phyloP scores from a whole-genome alignment of 2,329 filamentous ascomycete genomes.

The Cordyceps militaris region DNA sequence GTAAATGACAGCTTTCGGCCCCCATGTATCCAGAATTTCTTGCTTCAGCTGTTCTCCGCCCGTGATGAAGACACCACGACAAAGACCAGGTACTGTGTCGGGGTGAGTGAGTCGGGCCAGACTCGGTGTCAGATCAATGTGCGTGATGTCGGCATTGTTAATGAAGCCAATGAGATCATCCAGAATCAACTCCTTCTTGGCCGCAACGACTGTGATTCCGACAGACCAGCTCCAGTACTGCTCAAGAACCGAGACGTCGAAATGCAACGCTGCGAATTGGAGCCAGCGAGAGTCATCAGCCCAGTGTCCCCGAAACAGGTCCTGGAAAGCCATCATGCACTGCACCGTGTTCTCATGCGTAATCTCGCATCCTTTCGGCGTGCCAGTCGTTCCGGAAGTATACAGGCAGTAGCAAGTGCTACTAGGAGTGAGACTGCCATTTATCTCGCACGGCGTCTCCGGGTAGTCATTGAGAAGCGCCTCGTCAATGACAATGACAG shows the following conservation, averaged over 20 bases:
- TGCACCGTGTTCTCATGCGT: slow-evolving; percentile 86
- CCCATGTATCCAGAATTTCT: slow-evolving; percentile 84
- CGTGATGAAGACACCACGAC: slow-evolving; percentile 83
- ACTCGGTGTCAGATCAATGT: slow-evolving; percentile 87
- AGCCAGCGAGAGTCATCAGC: slow-evolving; percentile 68
- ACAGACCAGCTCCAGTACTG: slow-evolving; percentile 96
- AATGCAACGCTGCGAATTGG: slow-evolving; percentile 91
- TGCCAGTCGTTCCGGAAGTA: slow-evolving; percentile 80
- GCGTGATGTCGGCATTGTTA: slow-evolving; percentile 66
- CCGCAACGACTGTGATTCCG: slow-evolving; percentile 75
- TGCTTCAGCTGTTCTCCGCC: slow-evolving; percentile 84
- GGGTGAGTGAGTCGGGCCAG: slow-evolving; percentile 73
- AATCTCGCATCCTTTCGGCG: slow-evolving; percentile 80
- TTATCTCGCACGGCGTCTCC: slow-evolving; percentile 12
- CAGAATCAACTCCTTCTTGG: slow-evolving; percentile 75
- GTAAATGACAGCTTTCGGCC: slow-evolving; percentile 71
- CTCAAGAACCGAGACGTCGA: slow-evolving; percentile 87
- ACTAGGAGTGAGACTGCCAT: slow-evolving; percentile 26
- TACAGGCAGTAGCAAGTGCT: slow-evolving; percentile 77
- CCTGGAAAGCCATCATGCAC: slow-evolving; percentile 79
- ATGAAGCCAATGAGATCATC: slow-evolving; percentile 74
- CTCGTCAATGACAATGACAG: slow-evolving; percentile 29
- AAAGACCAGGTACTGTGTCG: slow-evolving; percentile 71
- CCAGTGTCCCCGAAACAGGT: slow-evolving; percentile 72
- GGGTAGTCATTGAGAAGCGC: slow-evolving; percentile 21